Base-by-base conservation (phyloP, 2,329 filamentous ascomycete genomes). In the Botryotinia globosa region DNA sequence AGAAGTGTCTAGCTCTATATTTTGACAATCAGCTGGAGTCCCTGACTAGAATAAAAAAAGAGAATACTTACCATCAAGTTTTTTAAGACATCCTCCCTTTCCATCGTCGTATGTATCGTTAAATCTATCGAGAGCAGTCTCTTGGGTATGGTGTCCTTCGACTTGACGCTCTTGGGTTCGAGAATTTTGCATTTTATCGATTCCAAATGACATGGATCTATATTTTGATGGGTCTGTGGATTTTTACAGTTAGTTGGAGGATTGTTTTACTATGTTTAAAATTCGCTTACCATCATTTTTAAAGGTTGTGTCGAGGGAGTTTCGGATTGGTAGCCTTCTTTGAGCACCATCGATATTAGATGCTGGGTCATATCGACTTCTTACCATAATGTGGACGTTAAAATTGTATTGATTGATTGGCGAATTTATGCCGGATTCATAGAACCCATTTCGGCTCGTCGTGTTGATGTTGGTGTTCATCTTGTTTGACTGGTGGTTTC, bases 211-310 rank as follows among this genome's bases (percentile, higher is more conserved):
- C 42, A 18, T 44, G 1, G 42, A 44, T 44, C 9, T 9, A 44
- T 44, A 44, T 9, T 18, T 9, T 1, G 42, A 44, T 44, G 1
- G 10, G 42, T 18, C 16, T 44, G 12, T 44, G 16, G 45, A 7
- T 0, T 48, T 4, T 25, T 1, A 4, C 5, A 10, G 1, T 51
- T n/a, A 51, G 48, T 9, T 14, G n/a, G 0, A n/a, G 25, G 4
- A 4, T 7, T 5, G n/a, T 1, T 1, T 16, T 10, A 5, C 14
- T 5, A 16, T 14, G 12, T 14, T 16, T 3, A 6, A n/a, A 54
- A 16, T n/a, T 0, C 5, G 12, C 48, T n/a, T 54, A 54, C 48
- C 48, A 54, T 54, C 5, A n/a, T 54, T 16, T n/a, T 16, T 5
- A 54, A n/a, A n/a, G 12, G 16, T 14, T 16, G 5, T 54, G 2